Percentiles rank a stretch among this genome's conserved stretches.
Conservation (phyloP, 2,329 filamentous ascomycete genomes). For the Anthostomella pinea region DNA sequence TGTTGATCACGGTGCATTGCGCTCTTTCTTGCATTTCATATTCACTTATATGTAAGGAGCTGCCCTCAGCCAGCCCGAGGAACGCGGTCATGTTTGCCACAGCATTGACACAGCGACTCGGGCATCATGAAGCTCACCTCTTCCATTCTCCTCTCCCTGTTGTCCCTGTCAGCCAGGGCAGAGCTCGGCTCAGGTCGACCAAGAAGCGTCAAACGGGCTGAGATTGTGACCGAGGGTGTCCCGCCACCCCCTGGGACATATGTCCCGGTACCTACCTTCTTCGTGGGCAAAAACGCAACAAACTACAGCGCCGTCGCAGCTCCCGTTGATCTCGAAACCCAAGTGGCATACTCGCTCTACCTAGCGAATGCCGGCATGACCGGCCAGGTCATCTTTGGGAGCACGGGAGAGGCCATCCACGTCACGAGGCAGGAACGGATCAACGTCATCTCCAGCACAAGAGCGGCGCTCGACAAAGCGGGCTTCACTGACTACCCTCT, state of each 20-base stretch:
- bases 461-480: conserved; percentile 51
- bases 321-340: conserved; percentile 55
- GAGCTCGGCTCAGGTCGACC: conserved; percentile 7
- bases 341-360: conserved; percentile 56
- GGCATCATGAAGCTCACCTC: conserved; percentile 12
- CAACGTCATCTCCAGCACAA: conserved; percentile 52
- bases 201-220: conserved; percentile 8
- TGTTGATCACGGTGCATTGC: no score
- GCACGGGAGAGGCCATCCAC: conserved; percentile 63
- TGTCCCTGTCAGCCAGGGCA: conserved; percentile 6
- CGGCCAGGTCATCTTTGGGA: conserved; percentile 61
- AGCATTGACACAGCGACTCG: no score
- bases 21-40: no score
- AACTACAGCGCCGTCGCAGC: conserved; percentile 43
- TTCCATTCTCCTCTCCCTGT: conserved; percentile 4
- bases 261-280: conserved; percentile 64
- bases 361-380: conserved; percentile 58
- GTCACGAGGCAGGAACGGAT: conserved; percentile 56
- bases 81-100: no score
- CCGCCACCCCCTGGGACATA: conserved; percentile 54
- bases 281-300: conserved; percentile 37
- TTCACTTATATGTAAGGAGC: no score
- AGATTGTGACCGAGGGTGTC: conserved; percentile 10
- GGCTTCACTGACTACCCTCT: conserved; percentile 59
- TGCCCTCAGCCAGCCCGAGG: no score